phyloP scores from a whole-genome alignment of 805 yeast species.

The Myxozyma melibiosi region DNA sequence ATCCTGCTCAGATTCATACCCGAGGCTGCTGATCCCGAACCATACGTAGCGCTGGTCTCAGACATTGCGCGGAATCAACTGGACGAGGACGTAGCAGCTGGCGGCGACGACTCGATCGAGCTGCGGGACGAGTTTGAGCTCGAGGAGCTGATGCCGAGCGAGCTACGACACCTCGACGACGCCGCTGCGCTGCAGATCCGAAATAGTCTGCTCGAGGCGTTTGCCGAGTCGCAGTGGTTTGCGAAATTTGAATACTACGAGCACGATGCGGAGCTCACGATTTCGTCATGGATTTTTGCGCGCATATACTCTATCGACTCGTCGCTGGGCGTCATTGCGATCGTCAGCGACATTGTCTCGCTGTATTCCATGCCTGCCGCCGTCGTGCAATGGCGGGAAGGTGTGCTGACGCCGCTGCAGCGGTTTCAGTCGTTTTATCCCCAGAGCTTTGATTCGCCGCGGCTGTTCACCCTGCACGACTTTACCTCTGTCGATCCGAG shows the following conservation, averaged over 20 bases:
- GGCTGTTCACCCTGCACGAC: conserved; percentile 19
- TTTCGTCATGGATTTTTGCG: conserved; percentile 36
- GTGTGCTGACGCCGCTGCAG: conserved; percentile 38
- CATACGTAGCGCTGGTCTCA: conserved; percentile 28
- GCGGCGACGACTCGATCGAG: neutral
- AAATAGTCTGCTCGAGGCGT: neutral
- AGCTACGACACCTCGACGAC: conserved; percentile 26
- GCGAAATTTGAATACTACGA: conserved; percentile 35
- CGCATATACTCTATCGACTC: conserved; percentile 39
- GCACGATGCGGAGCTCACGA: conserved; percentile 9
- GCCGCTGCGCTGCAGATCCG: neutral
- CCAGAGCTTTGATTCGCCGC: neutral
- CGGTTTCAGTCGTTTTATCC: conserved; percentile 30
- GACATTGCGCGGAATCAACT: conserved; percentile 20
- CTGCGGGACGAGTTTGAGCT: neutral
- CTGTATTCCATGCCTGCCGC: conserved; percentile 20
- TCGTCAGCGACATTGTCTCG: conserved; percentile 25
- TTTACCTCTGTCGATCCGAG: conserved; percentile 33
- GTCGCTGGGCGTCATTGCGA: conserved; percentile 25
- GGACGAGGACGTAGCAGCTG: neutral
- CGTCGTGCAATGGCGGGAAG: conserved; percentile 38
- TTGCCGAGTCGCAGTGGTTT: neutral
- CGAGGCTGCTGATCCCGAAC: conserved; percentile 36
- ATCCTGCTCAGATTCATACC: conserved; percentile 40
- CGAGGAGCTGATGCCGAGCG: conserved; percentile 11